Evolutionary conservation across 352 stramenopile species (phyloP).

Genomic region (Aphanomyces invadans): DNA sequence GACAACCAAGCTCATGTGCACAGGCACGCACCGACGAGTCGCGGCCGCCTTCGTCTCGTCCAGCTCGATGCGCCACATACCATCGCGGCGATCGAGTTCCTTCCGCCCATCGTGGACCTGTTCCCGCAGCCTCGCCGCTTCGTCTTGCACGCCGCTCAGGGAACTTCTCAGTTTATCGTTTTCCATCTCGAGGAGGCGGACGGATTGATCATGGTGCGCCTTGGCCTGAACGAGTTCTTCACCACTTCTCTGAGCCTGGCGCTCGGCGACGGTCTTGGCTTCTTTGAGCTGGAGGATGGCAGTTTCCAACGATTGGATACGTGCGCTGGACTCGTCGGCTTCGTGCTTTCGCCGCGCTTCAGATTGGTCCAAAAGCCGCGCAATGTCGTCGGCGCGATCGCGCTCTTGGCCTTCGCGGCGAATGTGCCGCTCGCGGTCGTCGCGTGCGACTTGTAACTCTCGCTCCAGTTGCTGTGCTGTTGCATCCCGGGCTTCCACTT

Average conservation of each 20-base stretch:
- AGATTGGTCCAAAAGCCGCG: constrained; percentile 61
- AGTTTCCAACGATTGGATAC: constrained; percentile 47
- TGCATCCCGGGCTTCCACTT: constrained; percentile 43
- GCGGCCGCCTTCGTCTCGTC: constrained; percentile 35
- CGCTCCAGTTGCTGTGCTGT: constrained; percentile 40
- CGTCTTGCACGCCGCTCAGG: constrained; percentile 38
- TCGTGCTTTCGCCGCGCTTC: constrained; percentile 52
- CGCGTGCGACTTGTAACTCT: constrained; percentile 37
- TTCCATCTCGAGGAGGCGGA: background rate
- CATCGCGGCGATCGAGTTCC: constrained; percentile 39
- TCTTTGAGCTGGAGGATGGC: constrained; percentile 50
- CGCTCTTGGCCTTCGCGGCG: constrained; percentile 53
- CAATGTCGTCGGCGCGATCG: constrained; percentile 46
- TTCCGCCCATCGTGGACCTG: constrained; percentile 42
- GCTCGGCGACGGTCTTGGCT: constrained; percentile 51
- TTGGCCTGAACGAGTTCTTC: constrained; percentile 28
- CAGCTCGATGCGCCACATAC: constrained; percentile 28
- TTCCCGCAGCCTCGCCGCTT: constrained; percentile 46
- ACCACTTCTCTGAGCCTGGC: constrained; percentile 39
- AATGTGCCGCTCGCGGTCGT: constrained; percentile 57
- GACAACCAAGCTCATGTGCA: too few relatives aligned
- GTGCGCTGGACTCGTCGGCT: constrained; percentile 52
- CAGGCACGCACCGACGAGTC: constrained; percentile 1
- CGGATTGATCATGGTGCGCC: constrained; percentile 28
- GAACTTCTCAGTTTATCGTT: background rate